Evolutionary conservation across 768 basidiomycete genomes (phyloP), one percentile per base, ranked within the genome.

Genomic region (Dentipellis sp.): DNA sequence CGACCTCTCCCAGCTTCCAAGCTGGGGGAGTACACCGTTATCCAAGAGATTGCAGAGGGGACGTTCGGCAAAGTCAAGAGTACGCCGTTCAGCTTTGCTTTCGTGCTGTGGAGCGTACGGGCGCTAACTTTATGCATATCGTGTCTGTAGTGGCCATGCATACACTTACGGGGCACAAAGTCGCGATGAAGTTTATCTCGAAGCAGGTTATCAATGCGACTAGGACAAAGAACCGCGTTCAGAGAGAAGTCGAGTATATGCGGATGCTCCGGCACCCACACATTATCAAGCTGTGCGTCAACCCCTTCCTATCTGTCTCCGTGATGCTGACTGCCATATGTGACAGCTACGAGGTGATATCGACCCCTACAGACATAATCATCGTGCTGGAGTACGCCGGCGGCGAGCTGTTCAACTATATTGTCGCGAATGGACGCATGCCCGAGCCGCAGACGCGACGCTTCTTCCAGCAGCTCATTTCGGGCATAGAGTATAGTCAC

Each of bases 11-110:
- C 86, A 11, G 75, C 85, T 10, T 82, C 84, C 14, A 86, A 86
- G 74, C 83, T 97, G 35, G 94, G 95, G 47, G 89, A 94, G 74
- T 97, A 97, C 71, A 88, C 81, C 42, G 83, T 98, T 56, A 80
- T 86, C 54, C 72, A 82, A 56, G 93, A 94, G 61, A 88, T 97
- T 57, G 95, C 94, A 17, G 93, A 94, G 61, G 97, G 97, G 3
- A 95, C 92, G 10, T 99, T 98, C 74, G 97, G 95, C 55, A 97
- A 97, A 73, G 97, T 99, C 68, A 98, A 97, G 79, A 91, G 95
- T 97, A 71, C 70, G 92, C 82, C 22, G 37, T 38, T 46, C 35
- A 2, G 23, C 21, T 56, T 51, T 22, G 19, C 16, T 37, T 34
- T 23, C 48, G 23, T 39, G 50, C 45, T 21, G n/a, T 47, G 34